A percentile compares a stretch with the other conserved stretches of the same genome.
Evolutionary conservation across 2,329 filamentous ascomycete genomes (phyloP).

Genomic region (Mycocentrospora acerina): DNA sequence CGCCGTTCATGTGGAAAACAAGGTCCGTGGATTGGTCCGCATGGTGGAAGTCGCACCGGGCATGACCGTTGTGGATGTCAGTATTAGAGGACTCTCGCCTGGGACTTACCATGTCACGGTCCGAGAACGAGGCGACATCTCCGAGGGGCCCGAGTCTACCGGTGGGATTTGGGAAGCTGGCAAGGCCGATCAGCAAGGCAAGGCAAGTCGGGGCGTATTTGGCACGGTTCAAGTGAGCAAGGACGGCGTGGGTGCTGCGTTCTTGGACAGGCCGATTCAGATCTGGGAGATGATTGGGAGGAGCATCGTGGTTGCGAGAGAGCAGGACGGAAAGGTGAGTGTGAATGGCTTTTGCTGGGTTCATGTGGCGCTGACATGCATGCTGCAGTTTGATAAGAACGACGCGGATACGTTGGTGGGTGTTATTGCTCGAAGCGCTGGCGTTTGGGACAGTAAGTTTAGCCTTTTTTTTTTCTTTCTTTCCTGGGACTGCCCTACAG

Average conservation of each 20-base stretch:
- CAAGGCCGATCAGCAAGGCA: conserved; percentile 48
- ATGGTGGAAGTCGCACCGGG: conserved; percentile 87
- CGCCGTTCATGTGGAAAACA: conserved; percentile 58
- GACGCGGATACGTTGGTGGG: conserved; percentile 86
- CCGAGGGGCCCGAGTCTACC: conserved; percentile 76
- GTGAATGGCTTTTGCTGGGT: background rate
- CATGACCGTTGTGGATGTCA: conserved; percentile 83
- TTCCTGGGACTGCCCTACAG: background rate
- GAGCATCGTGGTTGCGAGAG: conserved; percentile 81
- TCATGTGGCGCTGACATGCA: background rate
- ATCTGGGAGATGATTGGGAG: conserved; percentile 97
- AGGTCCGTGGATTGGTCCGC: conserved; percentile 82
- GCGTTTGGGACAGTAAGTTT: conserved; percentile 76
- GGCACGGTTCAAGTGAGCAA: conserved; percentile 74
- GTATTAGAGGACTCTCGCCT: conserved; percentile 75
- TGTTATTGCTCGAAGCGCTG: conserved; percentile 91
- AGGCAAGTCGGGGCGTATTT: conserved; percentile 62
- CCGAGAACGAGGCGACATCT: conserved; percentile 83
- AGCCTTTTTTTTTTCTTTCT: conserved; percentile 3
- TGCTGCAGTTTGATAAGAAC: conserved; percentile 52
- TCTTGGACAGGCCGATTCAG: conserved; percentile 78
- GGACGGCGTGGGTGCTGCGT: conserved; percentile 74
- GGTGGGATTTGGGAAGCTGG: conserved; percentile 75
- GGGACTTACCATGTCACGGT: conserved; percentile 84
- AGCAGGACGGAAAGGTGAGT: conserved; percentile 54